Base-by-base conservation (phyloP, 23 red algal genomes). In the Gracilaria vermiculophylla region DNA sequence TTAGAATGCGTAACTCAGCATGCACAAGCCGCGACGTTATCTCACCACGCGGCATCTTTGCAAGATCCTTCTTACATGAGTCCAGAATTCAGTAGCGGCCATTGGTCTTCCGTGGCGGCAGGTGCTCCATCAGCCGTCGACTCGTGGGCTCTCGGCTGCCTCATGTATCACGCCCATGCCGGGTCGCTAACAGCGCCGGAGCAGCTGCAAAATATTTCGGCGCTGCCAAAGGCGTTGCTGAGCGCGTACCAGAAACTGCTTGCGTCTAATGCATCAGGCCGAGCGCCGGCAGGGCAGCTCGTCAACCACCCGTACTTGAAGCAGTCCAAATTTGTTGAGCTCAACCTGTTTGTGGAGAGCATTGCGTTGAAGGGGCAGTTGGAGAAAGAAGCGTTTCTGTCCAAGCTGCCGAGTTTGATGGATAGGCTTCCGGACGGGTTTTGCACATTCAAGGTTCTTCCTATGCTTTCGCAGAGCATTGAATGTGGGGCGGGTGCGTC, bases 131-230 rank as follows among this genome's bases (percentile, higher is more conserved):
- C 71, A 62, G 89, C 86, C 12, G 83, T 99, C 20, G 97, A 99
- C 61, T 77, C 92, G 12, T 99, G 97, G 97, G 97, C 97, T 44
- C 85, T 96, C 41, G 97, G 97, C 23, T 99, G 97, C 58, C 65
- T 99, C 3, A 93, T 99, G 58, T 96, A 94, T 78, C 87, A 94
- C 34, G 83, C 89, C 17, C 92, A 95, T 82, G 85, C 83, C 24
- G 89, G 89, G n/a, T 29, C 72, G 9, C 92, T 95, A 10, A 78
- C 71, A 21, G 54, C 92, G 24, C 54, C 82, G 12, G 97, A 95
- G 51, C 81, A 99, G 54, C 87, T 99, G 10, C 81, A 80, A 21
- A 88, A 95, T 52, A 60, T 93, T 15, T 47, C 50, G 24, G 50
- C 29, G 12, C 57, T 99, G 33, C 97, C 97, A 0, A 94, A 99